Base-by-base conservation (phyloP, 2,329 filamentous ascomycete genomes). In the Juglanconis sp. region DNA sequence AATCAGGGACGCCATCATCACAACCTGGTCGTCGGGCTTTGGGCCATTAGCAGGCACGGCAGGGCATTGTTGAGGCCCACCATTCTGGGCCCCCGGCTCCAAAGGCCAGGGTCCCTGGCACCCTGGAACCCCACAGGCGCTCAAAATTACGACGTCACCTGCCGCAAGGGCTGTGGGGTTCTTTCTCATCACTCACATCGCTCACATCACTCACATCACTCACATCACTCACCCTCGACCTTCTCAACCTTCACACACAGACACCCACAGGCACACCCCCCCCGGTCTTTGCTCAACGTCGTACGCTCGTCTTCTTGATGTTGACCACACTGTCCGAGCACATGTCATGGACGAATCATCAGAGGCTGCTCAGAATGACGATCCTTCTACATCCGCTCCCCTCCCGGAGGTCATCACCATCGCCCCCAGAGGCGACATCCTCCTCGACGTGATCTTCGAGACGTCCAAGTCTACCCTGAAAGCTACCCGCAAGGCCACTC, bases 381-480 rank as follows among this genome's bases (percentile, higher is more conserved):
- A 66, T 53, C 56, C 66, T 52, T 63, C 64, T 38, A 59, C 53
- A 3, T 31, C 36, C 32, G 7, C 40, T 30, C 58, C 31, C 36
- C 67, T 71, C 48, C 69, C 71, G 48, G 66, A 70, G 35, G 69
- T 85, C 57, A 70, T 85, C 48, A 74, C 79, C 36, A 81, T 91
- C 53, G 80, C 80, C 5, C 65, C 77, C 4, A 73, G 76, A 15
- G 89, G 89, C 40, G 86, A 92, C 67, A 72, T 91, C 24, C 70
- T 92, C 36, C 79, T 92, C 13, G 80, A 87, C 63, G 81, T 91
- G 40, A 81, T 81, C 7, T 90, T 91, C 68, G 81, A 87, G 63
- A 86, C 83, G 40, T 84, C 80, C 3, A 74, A 72, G 48, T 73
- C 80, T 62, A 79, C 79, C 49, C 75, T 87, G 69, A 75, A 75